Percentiles rank a stretch among this genome's conserved stretches.
Evolutionary conservation across 164 flowering plant genomes (phyloP).

Genomic region (Sextonia rubra): DNA sequence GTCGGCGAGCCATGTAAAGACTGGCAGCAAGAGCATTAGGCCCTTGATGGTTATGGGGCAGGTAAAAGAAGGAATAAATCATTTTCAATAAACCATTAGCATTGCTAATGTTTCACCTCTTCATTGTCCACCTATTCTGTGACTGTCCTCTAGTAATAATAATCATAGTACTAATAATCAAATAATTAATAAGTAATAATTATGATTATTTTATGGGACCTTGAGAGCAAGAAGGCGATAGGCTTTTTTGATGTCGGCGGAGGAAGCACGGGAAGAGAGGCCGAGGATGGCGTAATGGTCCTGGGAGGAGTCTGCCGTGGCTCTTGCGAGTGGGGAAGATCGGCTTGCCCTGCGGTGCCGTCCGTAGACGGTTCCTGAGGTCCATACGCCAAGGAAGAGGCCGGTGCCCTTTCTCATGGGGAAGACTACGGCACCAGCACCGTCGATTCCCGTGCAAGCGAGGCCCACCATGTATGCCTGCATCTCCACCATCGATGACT

Average conservation of each 20-base stretch:
- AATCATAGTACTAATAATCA: no score
- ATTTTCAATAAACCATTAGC: no score
- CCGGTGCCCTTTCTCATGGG: background rate
- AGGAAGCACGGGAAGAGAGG: conserved; percentile 41
- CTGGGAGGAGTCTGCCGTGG: conserved; percentile 41
- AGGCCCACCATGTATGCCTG: conserved; percentile 46
- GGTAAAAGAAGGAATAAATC: no score
- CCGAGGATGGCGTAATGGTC: conserved; percentile 73
- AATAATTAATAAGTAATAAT: no score
- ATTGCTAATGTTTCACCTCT: no score
- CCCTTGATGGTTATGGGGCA: no score
- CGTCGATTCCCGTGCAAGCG: conserved; percentile 21
- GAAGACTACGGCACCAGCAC: conserved; percentile 16
- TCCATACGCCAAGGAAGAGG: conserved; percentile 3
- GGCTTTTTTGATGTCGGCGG: conserved; percentile 62
- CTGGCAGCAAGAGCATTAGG: no score
- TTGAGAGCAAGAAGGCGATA: conserved; percentile 83
- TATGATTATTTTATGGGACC: no score
- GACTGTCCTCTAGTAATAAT: no score
- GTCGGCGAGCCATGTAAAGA: no score
- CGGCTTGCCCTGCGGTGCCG: conserved; percentile 9
- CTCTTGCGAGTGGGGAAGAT: conserved; percentile 13
- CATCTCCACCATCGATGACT: conserved; percentile 25
- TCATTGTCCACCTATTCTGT: no score
- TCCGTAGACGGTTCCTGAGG: conserved; percentile 1